Evolutionary conservation across 2,329 filamentous ascomycete genomes (phyloP).

Genomic region (Hypoxylon sp.): DNA sequence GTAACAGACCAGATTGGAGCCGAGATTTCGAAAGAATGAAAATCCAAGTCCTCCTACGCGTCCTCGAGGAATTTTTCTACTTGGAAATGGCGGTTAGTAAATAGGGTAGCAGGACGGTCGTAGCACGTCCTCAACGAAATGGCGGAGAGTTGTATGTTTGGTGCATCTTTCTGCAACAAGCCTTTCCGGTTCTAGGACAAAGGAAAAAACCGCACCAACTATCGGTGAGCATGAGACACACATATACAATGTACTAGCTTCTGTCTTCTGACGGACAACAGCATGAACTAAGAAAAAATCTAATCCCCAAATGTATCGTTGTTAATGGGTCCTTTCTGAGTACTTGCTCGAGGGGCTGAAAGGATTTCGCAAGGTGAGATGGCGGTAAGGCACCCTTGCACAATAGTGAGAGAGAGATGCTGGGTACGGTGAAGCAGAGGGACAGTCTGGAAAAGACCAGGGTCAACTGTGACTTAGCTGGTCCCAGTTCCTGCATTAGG

Average conservation of each 20-base stretch:
- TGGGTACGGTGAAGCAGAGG: conserved; percentile 45
- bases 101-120: conserved; percentile 44
- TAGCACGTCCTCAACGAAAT: conserved; percentile 49
- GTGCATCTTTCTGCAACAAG: conserved; percentile 54
- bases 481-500: conserved; percentile 54
- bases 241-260: conserved; percentile 44
- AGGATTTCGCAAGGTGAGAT: conserved; percentile 45
- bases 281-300: conserved; percentile 39
- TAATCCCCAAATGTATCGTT: conserved; percentile 41
- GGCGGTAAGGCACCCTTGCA: conserved; percentile 46
- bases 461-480: conserved; percentile 36
- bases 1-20: conserved; percentile 35
- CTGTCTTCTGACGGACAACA: conserved; percentile 39
- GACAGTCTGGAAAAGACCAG: conserved; percentile 27
- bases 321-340: conserved; percentile 44
- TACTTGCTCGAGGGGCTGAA: conserved; percentile 44
- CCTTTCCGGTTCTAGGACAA: conserved; percentile 54
- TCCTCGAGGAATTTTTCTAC: conserved; percentile 39
- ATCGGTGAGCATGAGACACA: conserved; percentile 58
- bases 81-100: conserved; percentile 45
- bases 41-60: conserved; percentile 37
- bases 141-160: conserved; percentile 49
- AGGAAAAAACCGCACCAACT: conserved; percentile 51
- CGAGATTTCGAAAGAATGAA: conserved; percentile 42
- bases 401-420: conserved; percentile 28